Percentiles rank a stretch among this genome's conserved stretches.
phyloP scores from a whole-genome alignment of 2,329 filamentous ascomycete genomes.

The Zalaria obscura region DNA sequence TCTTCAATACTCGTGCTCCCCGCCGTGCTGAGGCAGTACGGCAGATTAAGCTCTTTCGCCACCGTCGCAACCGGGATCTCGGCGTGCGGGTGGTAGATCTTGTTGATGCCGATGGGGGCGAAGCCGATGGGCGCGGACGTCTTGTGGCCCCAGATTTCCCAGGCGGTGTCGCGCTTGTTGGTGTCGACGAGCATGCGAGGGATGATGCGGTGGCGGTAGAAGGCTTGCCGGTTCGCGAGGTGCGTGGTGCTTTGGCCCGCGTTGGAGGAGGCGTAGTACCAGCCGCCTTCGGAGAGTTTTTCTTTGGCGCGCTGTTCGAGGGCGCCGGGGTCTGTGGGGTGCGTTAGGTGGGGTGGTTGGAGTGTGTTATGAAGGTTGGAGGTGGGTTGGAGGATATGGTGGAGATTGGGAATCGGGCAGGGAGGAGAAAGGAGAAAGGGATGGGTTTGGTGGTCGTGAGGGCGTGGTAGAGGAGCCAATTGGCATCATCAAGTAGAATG shows the following conservation, averaged over 20 bases:
- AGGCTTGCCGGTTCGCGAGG: constrained; percentile 46
- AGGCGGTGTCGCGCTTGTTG: constrained; percentile 41
- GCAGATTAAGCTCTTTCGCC: constrained; percentile 43
- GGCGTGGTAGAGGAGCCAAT: no score
- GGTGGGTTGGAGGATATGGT: no score
- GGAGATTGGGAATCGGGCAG: neutral
- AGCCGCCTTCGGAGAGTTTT: constrained; percentile 42
- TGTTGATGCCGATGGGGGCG: constrained; percentile 51
- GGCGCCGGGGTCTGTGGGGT: constrained; percentile 35
- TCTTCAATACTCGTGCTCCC: constrained; percentile 43
- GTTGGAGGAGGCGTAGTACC: constrained; percentile 45
- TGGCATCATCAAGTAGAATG: no score
- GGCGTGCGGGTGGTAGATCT: constrained; percentile 45
- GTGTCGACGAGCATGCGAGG: constrained; percentile 49
- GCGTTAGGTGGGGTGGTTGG: neutral
- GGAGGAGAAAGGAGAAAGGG: neutral
- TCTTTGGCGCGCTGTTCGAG: constrained; percentile 44
- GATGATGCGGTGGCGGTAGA: constrained; percentile 49
- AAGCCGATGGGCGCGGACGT: constrained; percentile 49
- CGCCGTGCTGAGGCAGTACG: constrained; percentile 46
- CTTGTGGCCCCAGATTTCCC: constrained; percentile 45
- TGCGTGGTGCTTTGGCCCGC: constrained; percentile 40
- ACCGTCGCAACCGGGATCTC: constrained; percentile 47
- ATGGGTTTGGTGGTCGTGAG: neutral
- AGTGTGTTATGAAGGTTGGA: neutral